Evolutionary conservation across 805 yeast genomes (phyloP).

Genomic region (Candida boleticola): DNA sequence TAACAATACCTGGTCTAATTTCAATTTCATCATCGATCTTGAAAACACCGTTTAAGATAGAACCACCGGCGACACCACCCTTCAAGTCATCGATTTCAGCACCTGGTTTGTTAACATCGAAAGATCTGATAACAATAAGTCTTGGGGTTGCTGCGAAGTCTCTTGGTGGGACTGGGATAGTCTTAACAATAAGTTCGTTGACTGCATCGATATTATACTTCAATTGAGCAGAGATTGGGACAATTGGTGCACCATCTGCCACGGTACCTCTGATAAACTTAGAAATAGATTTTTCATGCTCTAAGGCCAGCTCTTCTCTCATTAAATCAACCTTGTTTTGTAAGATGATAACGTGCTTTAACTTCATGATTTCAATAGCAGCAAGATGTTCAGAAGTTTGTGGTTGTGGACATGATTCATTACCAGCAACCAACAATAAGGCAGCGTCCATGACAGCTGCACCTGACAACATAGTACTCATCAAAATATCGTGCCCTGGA

Average conservation of each 20-base stretch:
- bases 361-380: conserved; percentile 98
- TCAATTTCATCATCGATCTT: conserved; percentile 97
- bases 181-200: conserved; percentile 91
- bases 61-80: conserved; percentile 99
- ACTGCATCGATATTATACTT: conserved; percentile 99
- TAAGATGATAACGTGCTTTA: conserved; percentile 91
- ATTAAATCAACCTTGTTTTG: conserved; percentile 98
- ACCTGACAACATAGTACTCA: conserved; percentile 99
- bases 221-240: conserved; percentile 98
- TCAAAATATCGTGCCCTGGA: conserved; percentile 99
- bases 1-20: conserved; percentile 98
- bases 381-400: conserved; percentile 99
- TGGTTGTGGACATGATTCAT: conserved; percentile 99
- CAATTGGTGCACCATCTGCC: conserved; percentile 98
- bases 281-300: conserved; percentile 89
- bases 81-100: conserved; percentile 93
- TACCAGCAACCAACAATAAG: conserved; percentile 90
- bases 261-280: conserved; percentile 95
- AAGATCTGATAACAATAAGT: conserved; percentile 94
- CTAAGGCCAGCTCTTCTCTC: conserved; percentile 95
- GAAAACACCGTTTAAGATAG: conserved; percentile 95
- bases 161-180: conserved; percentile 94
- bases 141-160: conserved; percentile 93
- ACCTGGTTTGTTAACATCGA: conserved; percentile 99
- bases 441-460: conserved; percentile 99